Base-by-base conservation (phyloP, 1,284 basidiomycete genomes). In the Anthracocystis setariae region DNA sequence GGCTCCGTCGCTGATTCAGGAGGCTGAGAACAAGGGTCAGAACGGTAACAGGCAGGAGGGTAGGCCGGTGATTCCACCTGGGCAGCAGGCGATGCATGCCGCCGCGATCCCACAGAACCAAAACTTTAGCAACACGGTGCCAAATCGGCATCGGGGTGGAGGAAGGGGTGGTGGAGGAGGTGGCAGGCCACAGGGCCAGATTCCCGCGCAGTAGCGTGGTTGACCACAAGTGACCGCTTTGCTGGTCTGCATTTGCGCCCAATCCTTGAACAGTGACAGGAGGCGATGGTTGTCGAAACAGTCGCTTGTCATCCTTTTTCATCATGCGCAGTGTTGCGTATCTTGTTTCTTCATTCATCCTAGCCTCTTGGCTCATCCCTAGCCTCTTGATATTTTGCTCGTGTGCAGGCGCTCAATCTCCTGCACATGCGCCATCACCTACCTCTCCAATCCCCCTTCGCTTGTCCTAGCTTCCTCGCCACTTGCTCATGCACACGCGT, bases 41-140 rank as follows among this genome's bases (percentile, higher is more conserved):
- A 72, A 72, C n/a, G 63, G 70, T 25, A 59, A 71, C 32, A 65
- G 72, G 59, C 81, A 82, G 59, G 76, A 78, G 53, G 81, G 81
- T 25, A 69, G 75, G 27, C 81, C 81, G 5, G 76, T 80, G n/a
- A 81, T 82, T 46, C 81, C 81, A 3, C 80, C 81, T 1, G 80
- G 77, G n/a, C 81, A 82, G 66, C 71, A 76, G 33, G 79, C 77
- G 3, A 82, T 82, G 80, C 80, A 80, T 53, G 73, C 78, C 5
- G 69, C 69, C 17, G 69, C 77, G 8, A 79, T 82, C 44, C 66
- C 74, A 35, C 81, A 82, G 55, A 80, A 73, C 50, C 68, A 78
- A 54, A 77, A 79, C 69, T 80, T 81, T 46, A 82, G 77, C 49
- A 72, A 82, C 47, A 76, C 62, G 15, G 74, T 80, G 32, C 74